Evolutionary conservation across 192 early-diverging fungal genomes (phyloP).

Genomic region (Spizellomyces sp.): DNA sequence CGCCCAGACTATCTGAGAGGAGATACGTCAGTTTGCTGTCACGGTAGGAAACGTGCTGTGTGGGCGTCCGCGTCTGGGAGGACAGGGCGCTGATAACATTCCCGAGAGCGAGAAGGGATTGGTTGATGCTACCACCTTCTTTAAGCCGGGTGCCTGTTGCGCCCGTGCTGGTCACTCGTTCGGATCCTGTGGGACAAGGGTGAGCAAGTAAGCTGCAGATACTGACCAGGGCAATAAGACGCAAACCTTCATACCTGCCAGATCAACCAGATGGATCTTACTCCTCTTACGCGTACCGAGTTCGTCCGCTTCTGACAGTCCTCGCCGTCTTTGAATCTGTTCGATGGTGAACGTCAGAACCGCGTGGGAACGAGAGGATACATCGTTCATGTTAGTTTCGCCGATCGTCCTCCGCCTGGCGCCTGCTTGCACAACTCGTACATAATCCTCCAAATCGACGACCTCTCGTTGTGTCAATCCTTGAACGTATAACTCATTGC

Average conservation of each 20-base stretch:
- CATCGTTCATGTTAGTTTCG: slow-evolving; percentile 54
- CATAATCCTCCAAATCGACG: slow-evolving; percentile 26
- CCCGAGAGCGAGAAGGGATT: slow-evolving; percentile 76
- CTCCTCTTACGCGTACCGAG: slow-evolving; percentile 28
- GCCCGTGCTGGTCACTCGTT: slow-evolving; percentile 82
- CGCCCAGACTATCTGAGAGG: slow-evolving; percentile 53
- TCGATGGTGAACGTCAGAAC: slow-evolving; percentile 78
- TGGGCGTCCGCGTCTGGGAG: slow-evolving; percentile 4
- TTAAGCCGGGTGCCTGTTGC: slow-evolving; percentile 77
- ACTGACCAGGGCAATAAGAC: background rate
- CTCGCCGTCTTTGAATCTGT: slow-evolving; percentile 34
- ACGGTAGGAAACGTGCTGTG: slow-evolving; percentile 52
- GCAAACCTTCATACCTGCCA: slow-evolving; percentile 58
- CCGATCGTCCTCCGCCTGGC: slow-evolving; percentile 35
- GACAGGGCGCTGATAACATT: slow-evolving; percentile 80
- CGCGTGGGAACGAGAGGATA: slow-evolving; percentile 68
- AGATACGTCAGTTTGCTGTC: slow-evolving; percentile 60
- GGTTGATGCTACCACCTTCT: slow-evolving; percentile 83
- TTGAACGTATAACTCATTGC: slow-evolving; percentile 48
- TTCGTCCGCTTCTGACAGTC: background rate
- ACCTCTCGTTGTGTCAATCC: slow-evolving; percentile 42
- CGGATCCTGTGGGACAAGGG: slow-evolving; percentile 67
- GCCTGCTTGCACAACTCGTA: slow-evolving; percentile 34
- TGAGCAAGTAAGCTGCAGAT: background rate
- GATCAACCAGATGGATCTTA: slow-evolving; percentile 74